Conservation (phyloP, 768 basidiomycete genomes). For the Agaricus bisporus region DNA sequence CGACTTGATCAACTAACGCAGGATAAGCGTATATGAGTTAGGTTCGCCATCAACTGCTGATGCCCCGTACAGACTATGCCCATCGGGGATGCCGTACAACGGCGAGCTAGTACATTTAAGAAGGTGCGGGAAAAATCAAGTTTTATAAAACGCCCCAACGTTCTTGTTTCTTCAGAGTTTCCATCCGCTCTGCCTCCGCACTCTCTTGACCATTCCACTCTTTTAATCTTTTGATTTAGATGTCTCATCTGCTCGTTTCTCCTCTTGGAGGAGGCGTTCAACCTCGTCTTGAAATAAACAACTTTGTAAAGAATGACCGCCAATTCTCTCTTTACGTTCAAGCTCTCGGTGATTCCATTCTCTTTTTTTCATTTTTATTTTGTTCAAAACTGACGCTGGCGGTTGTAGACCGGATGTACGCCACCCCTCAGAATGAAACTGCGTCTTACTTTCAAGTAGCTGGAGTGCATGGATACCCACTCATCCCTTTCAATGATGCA, state of each 20-base stretch:
- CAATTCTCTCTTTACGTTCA: slow-evolving; percentile 48
- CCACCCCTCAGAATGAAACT: slow-evolving; percentile 21
- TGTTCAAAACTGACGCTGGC: too few species aligned
- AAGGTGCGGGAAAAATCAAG: neutral
- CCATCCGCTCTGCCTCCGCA: neutral
- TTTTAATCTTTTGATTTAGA: neutral
- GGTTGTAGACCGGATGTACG: slow-evolving; percentile 23
- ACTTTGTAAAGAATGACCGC: slow-evolving; percentile 34
- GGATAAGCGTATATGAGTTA: too few species aligned
- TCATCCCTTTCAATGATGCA: slow-evolving; percentile 35
- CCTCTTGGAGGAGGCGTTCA: slow-evolving; percentile 21
- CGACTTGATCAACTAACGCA: too few species aligned
- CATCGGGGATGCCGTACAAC: too few species aligned
- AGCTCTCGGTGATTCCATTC: slow-evolving; percentile 31
- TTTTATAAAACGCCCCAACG: neutral
- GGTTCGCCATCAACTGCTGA: too few species aligned
- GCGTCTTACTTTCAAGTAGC: slow-evolving; percentile 39
- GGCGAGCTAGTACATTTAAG: too few species aligned
- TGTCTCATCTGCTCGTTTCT: slow-evolving; percentile 20
- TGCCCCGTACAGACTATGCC: too few species aligned
- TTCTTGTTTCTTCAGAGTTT: neutral
- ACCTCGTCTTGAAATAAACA: slow-evolving; percentile 38
- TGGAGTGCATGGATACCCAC: slow-evolving; percentile 50
- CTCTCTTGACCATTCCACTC: neutral
- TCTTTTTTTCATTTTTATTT: neutral